Base-by-base conservation (phyloP, 2,329 filamentous ascomycete species). In the Sordariomycetes sp. region DNA sequence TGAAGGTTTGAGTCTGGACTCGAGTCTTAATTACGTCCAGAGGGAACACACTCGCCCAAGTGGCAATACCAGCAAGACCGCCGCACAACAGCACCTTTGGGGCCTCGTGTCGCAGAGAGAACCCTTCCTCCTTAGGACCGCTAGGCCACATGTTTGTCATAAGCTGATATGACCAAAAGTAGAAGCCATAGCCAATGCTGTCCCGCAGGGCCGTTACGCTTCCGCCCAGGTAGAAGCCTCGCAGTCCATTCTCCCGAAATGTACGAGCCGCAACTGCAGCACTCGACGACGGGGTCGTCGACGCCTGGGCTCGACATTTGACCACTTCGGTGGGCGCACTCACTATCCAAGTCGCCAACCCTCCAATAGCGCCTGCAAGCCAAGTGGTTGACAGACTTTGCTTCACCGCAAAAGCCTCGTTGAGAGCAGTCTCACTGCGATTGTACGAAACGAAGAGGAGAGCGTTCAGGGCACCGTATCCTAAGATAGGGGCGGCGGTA, bases 111-210 rank as follows among this genome's bases (percentile, higher is more conserved):
- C 58, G 46, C 29, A 53, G 37, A 1, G 49, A 49, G 3, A 45
- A 38, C 16, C 45, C 43, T 11, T 45, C 35, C 9, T 38, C 39
- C 12, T 37, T 26, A 8, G 38, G 39, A 6, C 43, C 33, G 4
- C 59, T 59, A 14, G 63, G 62, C 55, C 78, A 65, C 35, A 66
- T 62, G 23, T 74, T 69, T 42, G 81, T 86, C 42, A 70, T 75
- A 38, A 88, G 63, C 57, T 93, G 84, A 51, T 95, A 96, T 2
- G 82, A 82, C 83, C 84, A 94, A 56, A 96, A 96, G 53, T 95
- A 96, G 57, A 95, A 95, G 0, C 88, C 90, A 59, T 95, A 96
- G n/a, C 90, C 90, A 36, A 95, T 73, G 38, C 82, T 81, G 58
- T 96, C 90, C 32, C 90, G 71, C 26, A 90, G 53, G 34, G 82